These are phyloP conservation scores for Ophiostoma sp. DNA, from an alignment of 2,329 filamentous ascomycete species.

Conservation along the genomic window DNA sequence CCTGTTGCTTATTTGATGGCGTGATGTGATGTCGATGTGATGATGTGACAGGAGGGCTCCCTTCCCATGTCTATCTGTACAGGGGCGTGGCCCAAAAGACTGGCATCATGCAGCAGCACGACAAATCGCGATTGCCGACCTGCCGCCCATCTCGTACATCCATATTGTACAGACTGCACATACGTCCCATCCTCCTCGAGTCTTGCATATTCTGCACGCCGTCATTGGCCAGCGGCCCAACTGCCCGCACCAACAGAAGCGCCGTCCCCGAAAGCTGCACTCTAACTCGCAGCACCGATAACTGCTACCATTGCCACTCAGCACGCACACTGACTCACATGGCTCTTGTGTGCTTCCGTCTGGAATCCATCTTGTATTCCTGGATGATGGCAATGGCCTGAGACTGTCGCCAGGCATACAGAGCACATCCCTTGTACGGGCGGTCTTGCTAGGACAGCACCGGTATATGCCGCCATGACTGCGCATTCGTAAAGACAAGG, in stretches of 20 bases:
- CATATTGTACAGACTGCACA: too few species aligned
- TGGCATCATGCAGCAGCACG: not conserved
- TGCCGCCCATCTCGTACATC: not conserved
- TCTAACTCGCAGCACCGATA: not conserved
- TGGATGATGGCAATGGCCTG: too few species aligned
- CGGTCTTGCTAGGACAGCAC: too few species aligned
- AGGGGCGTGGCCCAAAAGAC: not conserved
- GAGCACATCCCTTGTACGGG: too few species aligned
- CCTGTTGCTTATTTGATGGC: not conserved
- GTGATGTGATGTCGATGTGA: not conserved
- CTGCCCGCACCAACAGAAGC: not conserved
- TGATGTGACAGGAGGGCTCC: not conserved
- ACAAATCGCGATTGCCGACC: conserved; percentile 4
- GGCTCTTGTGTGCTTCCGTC: not conserved
- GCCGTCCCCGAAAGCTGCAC: not conserved
- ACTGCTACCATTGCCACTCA: not conserved
- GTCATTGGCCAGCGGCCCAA: not conserved
- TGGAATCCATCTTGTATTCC: not conserved
- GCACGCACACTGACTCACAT: not conserved
- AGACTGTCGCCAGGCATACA: too few species aligned
- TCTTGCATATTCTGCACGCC: not conserved
- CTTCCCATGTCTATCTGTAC: not conserved
- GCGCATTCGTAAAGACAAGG: too few species aligned
- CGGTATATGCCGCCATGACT: too few species aligned
- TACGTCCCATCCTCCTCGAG: not conserved